These are phyloP conservation scores for Pinus taeda DNA, from an alignment of 75 land plant species.

Conservation along the genomic window DNA sequence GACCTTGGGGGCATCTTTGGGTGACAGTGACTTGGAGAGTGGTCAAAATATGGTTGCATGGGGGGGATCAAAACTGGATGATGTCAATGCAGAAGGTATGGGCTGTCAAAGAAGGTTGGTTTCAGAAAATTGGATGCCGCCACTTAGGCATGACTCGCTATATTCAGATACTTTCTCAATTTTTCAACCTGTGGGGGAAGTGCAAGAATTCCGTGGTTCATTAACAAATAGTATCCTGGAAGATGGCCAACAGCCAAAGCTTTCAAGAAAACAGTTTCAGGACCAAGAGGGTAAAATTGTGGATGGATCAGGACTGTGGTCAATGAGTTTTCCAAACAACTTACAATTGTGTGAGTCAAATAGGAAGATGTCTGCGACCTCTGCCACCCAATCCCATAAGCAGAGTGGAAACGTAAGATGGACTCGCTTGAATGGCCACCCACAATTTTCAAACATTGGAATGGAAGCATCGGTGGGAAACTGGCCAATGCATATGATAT, in stretches of 20 bases:
- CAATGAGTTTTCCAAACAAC: slow-evolving; percentile 25
- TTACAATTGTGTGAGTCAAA: slow-evolving; percentile 29
- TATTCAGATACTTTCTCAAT: background rate
- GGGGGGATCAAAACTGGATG: slow-evolving; percentile 1
- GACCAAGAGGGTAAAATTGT: background rate
- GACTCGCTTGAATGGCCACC: too few species aligned
- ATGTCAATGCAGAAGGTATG: slow-evolving; percentile 9
- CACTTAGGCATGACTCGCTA: background rate
- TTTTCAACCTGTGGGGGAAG: background rate
- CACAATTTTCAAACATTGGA: too few species aligned
- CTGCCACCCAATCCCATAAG: too few species aligned
- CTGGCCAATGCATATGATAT: too few species aligned
- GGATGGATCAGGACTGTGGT: background rate
- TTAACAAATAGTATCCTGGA: background rate
- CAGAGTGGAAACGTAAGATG: too few species aligned
- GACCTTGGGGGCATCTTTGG: slow-evolving; percentile 1
- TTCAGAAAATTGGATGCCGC: slow-evolving; percentile 10
- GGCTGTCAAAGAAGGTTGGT: slow-evolving; percentile 1
- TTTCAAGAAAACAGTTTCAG: background rate
- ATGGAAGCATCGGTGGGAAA: too few species aligned
- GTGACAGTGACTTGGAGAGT: background rate
- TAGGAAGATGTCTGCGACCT: slow-evolving; percentile 17
- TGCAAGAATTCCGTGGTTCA: background rate
- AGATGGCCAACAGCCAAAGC: background rate
- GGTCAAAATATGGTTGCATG: slow-evolving; percentile 7